These are phyloP conservation scores for Hypericum androsaemum DNA, from an alignment of 345 rosid species.

Conservation along the genomic window DNA sequence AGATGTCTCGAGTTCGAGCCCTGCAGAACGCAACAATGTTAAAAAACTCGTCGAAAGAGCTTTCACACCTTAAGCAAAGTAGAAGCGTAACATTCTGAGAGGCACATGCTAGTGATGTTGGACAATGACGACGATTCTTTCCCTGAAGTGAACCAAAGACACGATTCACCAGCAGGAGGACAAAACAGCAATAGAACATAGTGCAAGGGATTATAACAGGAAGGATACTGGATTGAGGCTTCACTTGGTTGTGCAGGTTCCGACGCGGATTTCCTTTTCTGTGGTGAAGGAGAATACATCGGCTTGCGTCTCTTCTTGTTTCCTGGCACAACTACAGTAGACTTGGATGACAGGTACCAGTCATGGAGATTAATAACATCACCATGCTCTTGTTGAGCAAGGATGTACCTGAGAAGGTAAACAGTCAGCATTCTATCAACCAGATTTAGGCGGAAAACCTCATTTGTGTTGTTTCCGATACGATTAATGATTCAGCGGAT, in stretches of 20 bases:
- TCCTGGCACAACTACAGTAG: constrained; percentile 25
- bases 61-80: too few species aligned
- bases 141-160: too few species aligned
- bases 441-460: too few species aligned
- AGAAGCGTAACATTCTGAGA: too few species aligned
- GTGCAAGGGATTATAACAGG: neutral
- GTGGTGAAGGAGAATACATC: constrained; percentile 42
- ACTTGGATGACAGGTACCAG: constrained; percentile 87
- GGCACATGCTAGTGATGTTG: neutral
- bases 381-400: constrained; percentile 82
- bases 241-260: constrained; percentile 45
- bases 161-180: too few species aligned
- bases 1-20: too few species aligned
- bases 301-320: constrained; percentile 38
- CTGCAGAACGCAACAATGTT: too few species aligned
- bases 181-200: too few species aligned
- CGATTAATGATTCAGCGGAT: neutral
- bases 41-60: too few species aligned
- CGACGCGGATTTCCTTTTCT: constrained; percentile 48
- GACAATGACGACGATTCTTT: too few species aligned
- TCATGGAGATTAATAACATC: constrained; percentile 85
- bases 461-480: neutral
- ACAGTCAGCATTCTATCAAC: neutral
- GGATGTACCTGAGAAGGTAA: constrained; percentile 45
- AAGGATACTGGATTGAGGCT: constrained; percentile 83